Evolutionary conservation across 2,329 filamentous ascomycete species (phyloP), one percentile per base, ranked within the genome.

Genomic region (Colletotrichum aenigma): DNA sequence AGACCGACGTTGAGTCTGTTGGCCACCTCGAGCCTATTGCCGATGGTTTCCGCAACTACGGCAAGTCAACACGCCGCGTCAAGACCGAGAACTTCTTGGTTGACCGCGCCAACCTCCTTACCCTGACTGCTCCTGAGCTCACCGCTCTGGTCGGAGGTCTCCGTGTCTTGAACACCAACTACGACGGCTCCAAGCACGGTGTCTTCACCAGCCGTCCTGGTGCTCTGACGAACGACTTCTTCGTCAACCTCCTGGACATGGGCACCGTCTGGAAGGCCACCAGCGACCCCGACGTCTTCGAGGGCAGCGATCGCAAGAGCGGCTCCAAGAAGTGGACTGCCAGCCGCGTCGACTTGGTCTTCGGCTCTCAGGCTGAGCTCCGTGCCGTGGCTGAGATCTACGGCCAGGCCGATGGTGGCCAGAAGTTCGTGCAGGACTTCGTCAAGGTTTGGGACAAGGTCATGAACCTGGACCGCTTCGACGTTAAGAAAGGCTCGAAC

Each of bases 41-140:
- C 21, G 94, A 96, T 78, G 93, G 93, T 7, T 96, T 96, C 93
- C 93, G 94, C 82, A 96, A 94, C 89, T 95, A 94, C 82, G 94
- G 93, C 81, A 87, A 90, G 78, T 90, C 90, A 3, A 92, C 89
- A 4, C 76, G 84, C 2, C 91, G 92, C 56, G 92, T 92, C 36
- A 89, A 88, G 79, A 89, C 91, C 8, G 94, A 96, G 86, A 90
- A 94, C 80, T 89, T 91, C 81, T 89, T 96, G 24, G 88, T 96
- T 66, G 94, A 96, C 89, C 89, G 88, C 77, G 94, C 94, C 2
- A 88, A 94, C 77, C 91, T 94, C 24, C 90, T 96, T 18, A 94
- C 89, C 4, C 91, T 96, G 9, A 90, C 93, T 10, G 89, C 92
- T 2, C 94, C 94, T 1, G 93, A 96, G 85, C 80, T 95, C 82